Evolutionary conservation across 257 asterid species (phyloP).

Genomic region (Agastache rugosa): DNA sequence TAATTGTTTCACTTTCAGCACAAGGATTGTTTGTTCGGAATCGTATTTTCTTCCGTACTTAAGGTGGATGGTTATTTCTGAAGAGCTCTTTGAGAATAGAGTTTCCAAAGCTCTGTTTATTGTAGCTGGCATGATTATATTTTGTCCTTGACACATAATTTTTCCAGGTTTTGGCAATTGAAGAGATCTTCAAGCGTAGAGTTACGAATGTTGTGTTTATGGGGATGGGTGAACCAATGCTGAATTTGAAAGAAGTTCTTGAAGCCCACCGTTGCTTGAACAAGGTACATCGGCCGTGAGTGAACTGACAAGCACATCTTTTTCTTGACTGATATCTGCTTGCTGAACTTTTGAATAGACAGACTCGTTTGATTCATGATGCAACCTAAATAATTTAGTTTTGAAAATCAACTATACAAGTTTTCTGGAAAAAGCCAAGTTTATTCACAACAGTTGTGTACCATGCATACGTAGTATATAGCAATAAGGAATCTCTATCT

Average conservation of each 20-base stretch:
- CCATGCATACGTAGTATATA: not conserved
- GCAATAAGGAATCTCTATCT: not conserved
- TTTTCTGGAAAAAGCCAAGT: not conserved
- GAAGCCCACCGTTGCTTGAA: constrained; percentile 95
- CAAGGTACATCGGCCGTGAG: constrained; percentile 60
- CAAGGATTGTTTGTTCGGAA: not conserved
- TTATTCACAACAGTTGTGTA: not conserved
- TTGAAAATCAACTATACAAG: not conserved
- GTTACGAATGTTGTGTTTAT: constrained; percentile 96
- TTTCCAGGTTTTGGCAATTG: constrained; percentile 89
- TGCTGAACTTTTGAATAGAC: not conserved
- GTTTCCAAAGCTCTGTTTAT: not conserved
- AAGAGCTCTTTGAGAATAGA: not conserved
- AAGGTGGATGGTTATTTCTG: not conserved
- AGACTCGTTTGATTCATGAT: not conserved
- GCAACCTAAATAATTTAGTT: not conserved
- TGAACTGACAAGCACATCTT: not conserved
- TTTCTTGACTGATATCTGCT: not conserved
- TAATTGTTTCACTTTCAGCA: constrained; percentile 12
- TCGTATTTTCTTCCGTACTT: not conserved
- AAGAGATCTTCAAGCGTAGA: constrained; percentile 82
- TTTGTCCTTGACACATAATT: constrained; percentile 24
- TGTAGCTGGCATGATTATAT: constrained; percentile 9
- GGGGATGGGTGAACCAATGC: constrained; percentile 99
- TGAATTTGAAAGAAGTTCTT: constrained; percentile 90